Conservation (phyloP, 2,329 filamentous ascomycete species). For the Paracoccidioides lutzii region DNA sequence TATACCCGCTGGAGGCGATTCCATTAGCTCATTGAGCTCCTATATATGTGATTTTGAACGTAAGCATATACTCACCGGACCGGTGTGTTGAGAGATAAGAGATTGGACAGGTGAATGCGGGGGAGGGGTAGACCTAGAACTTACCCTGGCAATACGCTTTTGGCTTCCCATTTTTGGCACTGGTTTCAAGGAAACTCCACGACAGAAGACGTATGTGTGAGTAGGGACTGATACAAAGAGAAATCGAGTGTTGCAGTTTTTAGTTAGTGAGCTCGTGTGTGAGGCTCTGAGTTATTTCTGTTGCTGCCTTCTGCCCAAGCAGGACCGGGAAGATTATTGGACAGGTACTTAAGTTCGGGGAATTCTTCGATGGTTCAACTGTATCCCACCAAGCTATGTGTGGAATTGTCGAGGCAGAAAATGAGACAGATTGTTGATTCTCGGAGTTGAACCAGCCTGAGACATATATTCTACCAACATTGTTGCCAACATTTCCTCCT, state of each 20-base stretch:
- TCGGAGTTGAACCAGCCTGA: too few species aligned
- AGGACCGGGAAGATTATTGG: too few species aligned
- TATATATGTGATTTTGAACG: constrained; percentile 19
- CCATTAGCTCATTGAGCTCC: constrained; percentile 49
- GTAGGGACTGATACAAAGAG: neutral
- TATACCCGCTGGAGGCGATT: constrained; percentile 44
- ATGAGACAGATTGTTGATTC: too few species aligned
- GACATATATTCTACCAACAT: too few species aligned
- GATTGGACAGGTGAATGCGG: neutral
- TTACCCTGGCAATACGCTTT: constrained; percentile 37
- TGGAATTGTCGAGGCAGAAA: too few species aligned
- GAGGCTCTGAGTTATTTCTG: too few species aligned
- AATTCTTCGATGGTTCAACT: too few species aligned
- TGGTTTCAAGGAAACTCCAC: neutral
- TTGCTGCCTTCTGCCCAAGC: too few species aligned
- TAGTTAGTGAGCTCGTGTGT: too few species aligned
- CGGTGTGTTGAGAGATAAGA: neutral
- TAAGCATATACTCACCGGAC: neutral
- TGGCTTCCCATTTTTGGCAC: constrained; percentile 27
- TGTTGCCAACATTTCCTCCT: too few species aligned
- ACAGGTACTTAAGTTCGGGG: too few species aligned
- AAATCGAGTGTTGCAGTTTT: neutral
- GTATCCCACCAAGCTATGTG: too few species aligned
- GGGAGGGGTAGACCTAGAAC: constrained; percentile 2
- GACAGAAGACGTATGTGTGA: neutral